Evolutionary conservation across 1,139 yeast species (phyloP).

Genomic region (Magnusiomyces ingens): DNA sequence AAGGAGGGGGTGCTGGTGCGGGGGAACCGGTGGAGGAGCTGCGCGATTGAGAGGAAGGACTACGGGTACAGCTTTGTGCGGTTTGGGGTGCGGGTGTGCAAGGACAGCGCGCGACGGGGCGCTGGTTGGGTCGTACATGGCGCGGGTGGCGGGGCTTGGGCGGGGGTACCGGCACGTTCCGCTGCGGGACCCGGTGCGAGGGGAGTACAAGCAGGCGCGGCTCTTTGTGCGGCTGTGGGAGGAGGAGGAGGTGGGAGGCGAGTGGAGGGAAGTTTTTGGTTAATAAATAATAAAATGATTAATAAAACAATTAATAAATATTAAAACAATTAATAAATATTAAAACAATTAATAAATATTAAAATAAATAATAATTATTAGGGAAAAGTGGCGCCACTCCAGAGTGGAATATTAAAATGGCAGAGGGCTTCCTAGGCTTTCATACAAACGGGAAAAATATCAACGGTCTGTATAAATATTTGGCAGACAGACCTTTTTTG

Average conservation of each 20-base stretch:
- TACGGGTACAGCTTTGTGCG: constrained; percentile 46
- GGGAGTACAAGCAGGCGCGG: constrained; percentile 72
- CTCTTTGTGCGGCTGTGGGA: constrained; percentile 45
- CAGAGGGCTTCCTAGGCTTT: too few relatives aligned
- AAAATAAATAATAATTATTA: too few relatives aligned
- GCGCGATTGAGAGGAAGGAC: constrained; percentile 38
- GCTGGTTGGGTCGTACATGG: constrained; percentile 52
- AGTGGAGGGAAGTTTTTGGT: too few relatives aligned
- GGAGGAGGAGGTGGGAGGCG: background rate
- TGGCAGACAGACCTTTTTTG: too few relatives aligned
- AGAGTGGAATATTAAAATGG: too few relatives aligned
- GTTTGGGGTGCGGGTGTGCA: constrained; percentile 38
- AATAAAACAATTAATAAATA: too few relatives aligned
- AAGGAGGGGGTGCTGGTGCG: constrained; percentile 81
- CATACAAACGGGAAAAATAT: too few relatives aligned
- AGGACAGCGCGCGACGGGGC: constrained; percentile 30
- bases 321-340: too few relatives aligned
- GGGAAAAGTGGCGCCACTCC: too few relatives aligned
- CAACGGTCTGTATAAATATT: too few relatives aligned
- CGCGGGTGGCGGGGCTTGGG: constrained; percentile 49
- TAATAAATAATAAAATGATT: too few relatives aligned
- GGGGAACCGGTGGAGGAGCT: constrained; percentile 56
- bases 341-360: too few relatives aligned
- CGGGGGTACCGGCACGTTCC: constrained; percentile 79
- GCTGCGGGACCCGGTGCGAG: constrained; percentile 68